A percentile compares a stretch with the other conserved stretches of the same genome.
phyloP scores from a whole-genome alignment of 805 yeast genomes.

The Aciculoconidium aculeatum region DNA sequence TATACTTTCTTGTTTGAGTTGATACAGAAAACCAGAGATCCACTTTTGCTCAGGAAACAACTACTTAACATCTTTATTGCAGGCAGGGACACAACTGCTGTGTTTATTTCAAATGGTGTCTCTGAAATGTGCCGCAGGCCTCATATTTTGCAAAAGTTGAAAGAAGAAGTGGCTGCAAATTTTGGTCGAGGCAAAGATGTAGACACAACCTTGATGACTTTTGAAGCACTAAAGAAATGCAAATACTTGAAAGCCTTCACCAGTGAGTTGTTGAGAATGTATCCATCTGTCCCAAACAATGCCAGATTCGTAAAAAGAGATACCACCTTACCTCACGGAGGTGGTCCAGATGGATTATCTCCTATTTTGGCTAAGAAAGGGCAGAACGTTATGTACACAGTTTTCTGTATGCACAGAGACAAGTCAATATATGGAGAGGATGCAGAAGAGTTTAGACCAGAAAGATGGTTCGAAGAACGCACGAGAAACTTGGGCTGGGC shows the following conservation, averaged over 20 bases:
- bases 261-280: constrained; percentile 42
- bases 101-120: constrained; percentile 5
- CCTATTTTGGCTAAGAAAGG: constrained; percentile 16
- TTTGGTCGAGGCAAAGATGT: constrained; percentile 30
- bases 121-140: constrained; percentile 31
- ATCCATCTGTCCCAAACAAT: constrained; percentile 45
- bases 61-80: constrained; percentile 35
- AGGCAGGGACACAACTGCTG: constrained; percentile 36
- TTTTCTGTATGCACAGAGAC: constrained; percentile 17
- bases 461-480: constrained; percentile 38
- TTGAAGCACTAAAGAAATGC: constrained; percentile 41
- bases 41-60: constrained; percentile 30
- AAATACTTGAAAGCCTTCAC: constrained; percentile 40
- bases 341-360: constrained; percentile 23
- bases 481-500: constrained; percentile 24
- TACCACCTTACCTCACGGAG: constrained; percentile 45
- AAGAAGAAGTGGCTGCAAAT: constrained; percentile 18
- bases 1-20: constrained; percentile 9
- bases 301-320: constrained; percentile 39
- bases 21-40: constrained; percentile 32
- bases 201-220: constrained; percentile 27
- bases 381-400: constrained; percentile 11
- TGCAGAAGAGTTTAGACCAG: constrained; percentile 40
- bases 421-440: constrained; percentile 38
- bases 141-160: constrained; percentile 24